Evolutionary conservation across 306 rosid genomes (phyloP).

Genomic region (Cyclanthera cordifolia): DNA sequence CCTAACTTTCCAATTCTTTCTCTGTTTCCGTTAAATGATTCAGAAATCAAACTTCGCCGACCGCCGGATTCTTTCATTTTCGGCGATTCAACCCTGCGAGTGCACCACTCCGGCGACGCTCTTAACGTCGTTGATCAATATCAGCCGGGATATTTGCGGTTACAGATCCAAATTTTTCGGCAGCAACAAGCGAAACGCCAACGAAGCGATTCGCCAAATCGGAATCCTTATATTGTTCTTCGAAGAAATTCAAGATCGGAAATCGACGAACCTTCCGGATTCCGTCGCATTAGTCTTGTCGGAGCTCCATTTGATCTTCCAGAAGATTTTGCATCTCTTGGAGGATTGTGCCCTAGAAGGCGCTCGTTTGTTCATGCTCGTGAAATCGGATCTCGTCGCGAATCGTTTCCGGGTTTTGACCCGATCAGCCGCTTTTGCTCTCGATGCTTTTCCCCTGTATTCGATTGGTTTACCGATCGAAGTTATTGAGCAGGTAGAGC

Average conservation of each 20-base stretch:
- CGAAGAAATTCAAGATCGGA: conserved; percentile 28
- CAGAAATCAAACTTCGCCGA: conserved; percentile 14
- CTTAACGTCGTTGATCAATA: conserved; percentile 29
- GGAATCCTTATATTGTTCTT: conserved; percentile 44
- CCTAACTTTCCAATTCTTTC: neutral
- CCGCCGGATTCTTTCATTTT: conserved; percentile 59
- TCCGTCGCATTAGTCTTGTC: conserved; percentile 31
- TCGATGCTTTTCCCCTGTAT: conserved; percentile 42
- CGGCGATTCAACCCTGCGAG: conserved; percentile 61
- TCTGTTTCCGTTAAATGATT: conserved; percentile 31
- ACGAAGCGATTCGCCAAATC: conserved; percentile 29
- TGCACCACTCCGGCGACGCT: conserved; percentile 32
- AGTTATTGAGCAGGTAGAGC: conserved; percentile 35
- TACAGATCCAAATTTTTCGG: conserved; percentile 28
- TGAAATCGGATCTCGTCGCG: conserved; percentile 48
- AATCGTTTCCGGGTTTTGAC: conserved; percentile 31
- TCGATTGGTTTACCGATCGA: conserved; percentile 26
- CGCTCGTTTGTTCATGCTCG: conserved; percentile 39
- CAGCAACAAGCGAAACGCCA: conserved; percentile 39
- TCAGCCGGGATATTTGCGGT: conserved; percentile 26
- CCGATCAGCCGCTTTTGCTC: conserved; percentile 40
- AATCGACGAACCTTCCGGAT: conserved; percentile 14
- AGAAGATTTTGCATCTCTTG: conserved; percentile 43
- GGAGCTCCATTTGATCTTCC: conserved; percentile 60
- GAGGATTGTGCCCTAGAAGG: conserved; percentile 52